A percentile compares a stretch with the other conserved stretches of the same genome.
Evolutionary conservation across 2,329 filamentous ascomycete genomes (phyloP).

Genomic region (Aaosphaeria arxii): DNA sequence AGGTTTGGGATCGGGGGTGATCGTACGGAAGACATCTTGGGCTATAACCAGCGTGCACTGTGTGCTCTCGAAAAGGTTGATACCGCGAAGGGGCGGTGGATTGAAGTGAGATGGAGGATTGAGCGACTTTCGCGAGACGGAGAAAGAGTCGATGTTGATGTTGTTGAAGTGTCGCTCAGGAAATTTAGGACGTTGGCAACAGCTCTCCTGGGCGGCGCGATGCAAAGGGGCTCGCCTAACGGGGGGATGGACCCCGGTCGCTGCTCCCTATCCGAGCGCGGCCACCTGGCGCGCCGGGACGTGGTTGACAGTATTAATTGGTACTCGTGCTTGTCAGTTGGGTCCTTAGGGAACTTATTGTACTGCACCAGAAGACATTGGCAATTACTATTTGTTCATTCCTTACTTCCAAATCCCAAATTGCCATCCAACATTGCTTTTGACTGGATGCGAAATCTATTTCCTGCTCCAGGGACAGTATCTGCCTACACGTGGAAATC

Average conservation of each 20-base stretch:
- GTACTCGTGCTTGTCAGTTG: too few species aligned
- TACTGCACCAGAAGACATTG: too few species aligned
- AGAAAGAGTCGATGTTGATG: slow-evolving; percentile 19
- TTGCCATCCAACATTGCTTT: too few species aligned
- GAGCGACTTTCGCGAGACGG: slow-evolving; percentile 12
- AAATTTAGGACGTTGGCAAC: slow-evolving; percentile 40
- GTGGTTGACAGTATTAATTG: too few species aligned
- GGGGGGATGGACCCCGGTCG: slow-evolving; percentile 1
- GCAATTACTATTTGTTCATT: too few species aligned
- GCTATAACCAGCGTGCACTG: slow-evolving; percentile 16
- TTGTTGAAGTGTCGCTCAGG: slow-evolving; percentile 32
- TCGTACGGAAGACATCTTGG: slow-evolving; percentile 38
- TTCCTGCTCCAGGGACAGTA: too few species aligned
- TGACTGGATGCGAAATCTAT: too few species aligned
- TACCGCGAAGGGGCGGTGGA: slow-evolving; percentile 18
- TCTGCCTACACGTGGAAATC: too few species aligned
- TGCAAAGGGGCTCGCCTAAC: slow-evolving; percentile 41
- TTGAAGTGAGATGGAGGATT: slow-evolving; percentile 17
- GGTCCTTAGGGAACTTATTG: too few species aligned
- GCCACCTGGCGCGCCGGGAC: slow-evolving; percentile 16
- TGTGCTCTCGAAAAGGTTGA: slow-evolving; percentile 13
- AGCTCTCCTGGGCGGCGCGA: slow-evolving; percentile 29
- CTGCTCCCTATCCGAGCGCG: slow-evolving; percentile 28
- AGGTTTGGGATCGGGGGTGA: slow-evolving; percentile 17
- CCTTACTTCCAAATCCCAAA: too few species aligned